Evolutionary conservation across 106 monocot genomes (phyloP), one percentile per base, ranked within the genome.

Genomic region (Platanthera guangdongensis): DNA sequence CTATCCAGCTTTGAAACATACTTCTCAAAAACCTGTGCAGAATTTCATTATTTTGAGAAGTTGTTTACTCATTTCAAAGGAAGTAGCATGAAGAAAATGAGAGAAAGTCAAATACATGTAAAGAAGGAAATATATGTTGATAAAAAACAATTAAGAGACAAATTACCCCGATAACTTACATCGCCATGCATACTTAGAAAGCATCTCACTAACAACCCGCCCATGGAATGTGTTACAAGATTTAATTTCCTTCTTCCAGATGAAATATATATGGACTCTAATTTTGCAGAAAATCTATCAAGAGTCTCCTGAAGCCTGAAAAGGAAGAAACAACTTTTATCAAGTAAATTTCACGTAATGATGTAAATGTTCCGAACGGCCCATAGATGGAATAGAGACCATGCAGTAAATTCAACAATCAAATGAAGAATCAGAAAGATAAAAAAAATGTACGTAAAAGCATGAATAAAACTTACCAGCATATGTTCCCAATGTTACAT

Each of bases 1-100:
- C 92, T 84, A 99, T 87, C 99, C 99, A 99, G 67, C 77, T 88
- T 77, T 94, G 90, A n/a, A 77, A 99, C 94, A 88, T 92, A 99
- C 74, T 99, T 99, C 81, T 94, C 90, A 81, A 94, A 99, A 81
- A 99, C 80, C 94, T 99, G 77, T 47, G 10, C 4, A 82, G n/a
- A n/a, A n/a, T n/a, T n/a, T 68, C 19, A 15, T 49, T 47, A 65
- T 8, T 65, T 65, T 65, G 9, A 28, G 30, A 65, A 30, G 65
- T 65, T 65, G 9, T 22, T 32, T 65, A 32, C 25, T 70, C 47
- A 46, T 14, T 70, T 15, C 10, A 70, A 45, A 70, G 70, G 47
- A 70, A 70, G n/a, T n/a, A 70, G 8, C 14, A 16, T 47, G 45
- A 70, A 47, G 47, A 2, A 47, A 70, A 7, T 47, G 2, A 47